Base-by-base conservation (phyloP, 768 basidiomycete species). In the Dendrothele bispora region DNA sequence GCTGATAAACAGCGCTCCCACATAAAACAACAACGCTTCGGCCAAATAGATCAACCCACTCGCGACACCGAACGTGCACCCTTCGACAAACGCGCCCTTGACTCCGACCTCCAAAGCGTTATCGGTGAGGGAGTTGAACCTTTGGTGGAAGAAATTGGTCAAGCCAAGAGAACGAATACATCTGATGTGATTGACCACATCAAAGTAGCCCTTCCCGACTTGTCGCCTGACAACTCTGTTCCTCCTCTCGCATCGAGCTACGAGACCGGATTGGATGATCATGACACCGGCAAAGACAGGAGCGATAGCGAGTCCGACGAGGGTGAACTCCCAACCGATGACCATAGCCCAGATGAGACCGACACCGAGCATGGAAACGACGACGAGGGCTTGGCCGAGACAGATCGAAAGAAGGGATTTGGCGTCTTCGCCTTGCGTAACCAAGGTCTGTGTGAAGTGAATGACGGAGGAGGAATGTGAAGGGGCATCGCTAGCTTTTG, bases 401-500 rank as follows among this genome's bases (percentile, higher is more conserved):
- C 93, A 83, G 11, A 82, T 74, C 1, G 87, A 74, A 51, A 98
- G 75, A 38, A 99, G 71, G 26, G 79, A 75, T 18, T 88, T 69
- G 11, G 93, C 89, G 57, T 98, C 97, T 51, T 98, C 92, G 0
- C 81, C 86, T 58, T 98, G 94, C 68, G 91, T 93, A 64, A 94
- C 77, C 40, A 98, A 70, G 10, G 79, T 69, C 61, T 93, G 88
- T 10, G 87, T 80, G 11, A 98, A 66, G 6, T 73, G 68, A 20
- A 76, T 67, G 7, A 38, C 45, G 22, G 45, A 36, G 4, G 45
- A 46, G 29, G 36, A 37, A 15, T 27, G 45, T 10, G 45, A 29
- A 4, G 0, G 89, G 71, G 4, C 72, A 64, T 65, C 91, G 82
- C 35, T 76, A 70, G 5, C 74, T 67, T 50, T 72, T 68, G 50